phyloP scores from a whole-genome alignment of 805 yeast species.

The Metschnikowia peoriensis region DNA sequence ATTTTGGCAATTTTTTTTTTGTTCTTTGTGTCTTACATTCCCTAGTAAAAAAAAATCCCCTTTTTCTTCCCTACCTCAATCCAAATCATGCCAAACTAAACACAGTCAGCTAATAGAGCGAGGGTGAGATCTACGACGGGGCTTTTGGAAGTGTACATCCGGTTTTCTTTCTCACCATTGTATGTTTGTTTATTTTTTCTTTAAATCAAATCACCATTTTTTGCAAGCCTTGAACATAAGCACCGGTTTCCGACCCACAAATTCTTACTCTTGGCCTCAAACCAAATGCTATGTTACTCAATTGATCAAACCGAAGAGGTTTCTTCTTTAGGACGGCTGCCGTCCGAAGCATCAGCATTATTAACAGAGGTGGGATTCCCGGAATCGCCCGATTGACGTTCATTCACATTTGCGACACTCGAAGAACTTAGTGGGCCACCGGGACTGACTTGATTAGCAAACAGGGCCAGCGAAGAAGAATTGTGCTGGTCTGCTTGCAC shows the following conservation, averaged over 20 bases:
- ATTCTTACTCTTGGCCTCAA: background rate
- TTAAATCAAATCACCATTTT: background rate
- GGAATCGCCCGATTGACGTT: background rate
- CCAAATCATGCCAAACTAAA: background rate
- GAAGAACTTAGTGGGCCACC: background rate
- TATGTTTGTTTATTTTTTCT: background rate
- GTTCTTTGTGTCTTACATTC: no score
- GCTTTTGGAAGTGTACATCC: background rate
- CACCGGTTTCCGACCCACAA: background rate
- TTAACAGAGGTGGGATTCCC: background rate
- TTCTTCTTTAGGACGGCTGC: background rate
- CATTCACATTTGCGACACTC: background rate
- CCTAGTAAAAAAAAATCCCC: no score
- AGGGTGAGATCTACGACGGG: background rate
- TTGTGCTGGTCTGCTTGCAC: background rate
- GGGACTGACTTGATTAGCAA: background rate
- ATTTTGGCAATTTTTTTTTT: background rate
- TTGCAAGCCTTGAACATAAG: background rate
- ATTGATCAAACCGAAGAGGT: background rate
- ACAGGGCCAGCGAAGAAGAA: background rate
- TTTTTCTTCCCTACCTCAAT: background rate
- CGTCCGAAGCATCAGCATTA: background rate
- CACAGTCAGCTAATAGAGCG: background rate
- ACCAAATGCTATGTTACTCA: background rate
- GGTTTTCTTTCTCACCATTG: background rate